Evolutionary conservation across 495 filamentous ascomycete genomes (phyloP).

Genomic region (Rhypophila decipiens): DNA sequence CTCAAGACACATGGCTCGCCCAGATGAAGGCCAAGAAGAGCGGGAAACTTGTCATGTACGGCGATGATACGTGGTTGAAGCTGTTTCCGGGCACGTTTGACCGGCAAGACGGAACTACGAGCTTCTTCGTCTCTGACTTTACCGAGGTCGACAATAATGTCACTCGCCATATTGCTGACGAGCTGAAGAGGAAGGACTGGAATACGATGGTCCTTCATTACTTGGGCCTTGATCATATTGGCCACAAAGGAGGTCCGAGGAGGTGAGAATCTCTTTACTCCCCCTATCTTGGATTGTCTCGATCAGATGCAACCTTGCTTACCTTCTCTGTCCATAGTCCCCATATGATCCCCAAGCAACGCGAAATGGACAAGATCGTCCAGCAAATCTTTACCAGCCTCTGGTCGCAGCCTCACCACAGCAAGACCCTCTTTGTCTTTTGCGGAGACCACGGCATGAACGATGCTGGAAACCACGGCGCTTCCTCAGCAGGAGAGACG

Average conservation of each 20-base stretch:
- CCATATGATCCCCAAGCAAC: slow-evolving; percentile 88
- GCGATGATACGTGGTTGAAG: slow-evolving; percentile 98
- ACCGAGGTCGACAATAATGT: slow-evolving; percentile 98
- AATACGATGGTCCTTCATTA: slow-evolving; percentile 92
- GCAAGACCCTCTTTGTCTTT: slow-evolving; percentile 75
- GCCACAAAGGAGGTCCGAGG: slow-evolving; percentile 88
- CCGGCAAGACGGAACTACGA: slow-evolving; percentile 84
- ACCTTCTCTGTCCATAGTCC: slow-evolving; percentile 43
- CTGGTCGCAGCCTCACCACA: slow-evolving; percentile 57
- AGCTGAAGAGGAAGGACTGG: slow-evolving; percentile 77
- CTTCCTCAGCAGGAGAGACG: slow-evolving; percentile 86
- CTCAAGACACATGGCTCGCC: slow-evolving; percentile 91
- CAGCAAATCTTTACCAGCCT: slow-evolving; percentile 69
- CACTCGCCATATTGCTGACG: slow-evolving; percentile 75
- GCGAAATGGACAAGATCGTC: slow-evolving; percentile 88
- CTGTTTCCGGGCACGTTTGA: slow-evolving; percentile 85
- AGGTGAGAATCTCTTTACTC: slow-evolving; percentile 43
- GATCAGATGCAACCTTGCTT: no score
- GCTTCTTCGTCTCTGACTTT: slow-evolving; percentile 98
- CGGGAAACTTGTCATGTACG: slow-evolving; percentile 85
- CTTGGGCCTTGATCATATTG: slow-evolving; percentile 93
- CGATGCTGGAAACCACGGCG: slow-evolving; percentile 94
- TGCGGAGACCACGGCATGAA: slow-evolving; percentile 99
- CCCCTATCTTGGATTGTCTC: no score
- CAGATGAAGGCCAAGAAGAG: slow-evolving; percentile 70